Evolutionary conservation across 306 rosid genomes (phyloP), one percentile per base, ranked within the genome.

Genomic region (Fragaria nilgerrensis): DNA sequence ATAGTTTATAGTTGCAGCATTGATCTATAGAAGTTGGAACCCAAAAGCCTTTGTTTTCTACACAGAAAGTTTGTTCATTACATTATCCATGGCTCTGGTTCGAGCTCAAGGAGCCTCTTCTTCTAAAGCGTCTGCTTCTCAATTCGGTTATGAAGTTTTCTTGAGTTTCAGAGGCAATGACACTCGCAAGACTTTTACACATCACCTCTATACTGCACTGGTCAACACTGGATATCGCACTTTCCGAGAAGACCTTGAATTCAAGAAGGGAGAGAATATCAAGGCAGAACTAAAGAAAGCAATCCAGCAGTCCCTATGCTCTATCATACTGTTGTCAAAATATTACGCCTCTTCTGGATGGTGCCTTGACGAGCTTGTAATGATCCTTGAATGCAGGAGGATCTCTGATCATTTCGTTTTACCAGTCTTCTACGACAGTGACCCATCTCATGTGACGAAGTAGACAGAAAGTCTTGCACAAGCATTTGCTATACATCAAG

Each of bases 71-170:
- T 41, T 41, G 45, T 41, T 41, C 45, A 6, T 41, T 41, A 41
- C 45, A 8, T 41, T 9, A 5, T 41, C 45, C 45, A 41, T 41
- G 45, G 45, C 45, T 7, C 8, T 41, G 1, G 45, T 41, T 41
- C 7, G 45, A 41, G 45, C 45, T 41, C 45, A 41, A 41, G 45
- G 10, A 41, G 45, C 45, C 45, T 41, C 1, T 41, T 0, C 45
- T 41, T 37, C 41, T 37, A 7, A 37, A 37, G 7, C 41, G 41
- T 37, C 41, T 37, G 41, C 41, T 37, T 41, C 45, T 41, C 45
- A 1, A 41, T 41, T 6, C 8, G 1, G 10, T 17, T 47, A 47
- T 47, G 17, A n/a, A 79, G 27, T 62, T 79, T 68, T 78, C 84
- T 73, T 36, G 0, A 0, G 64, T 41, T 50, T 50, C 22, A 50